These are phyloP conservation scores for Ogataea corticis DNA, from an alignment of 805 yeast species.

Conservation along the genomic window DNA sequence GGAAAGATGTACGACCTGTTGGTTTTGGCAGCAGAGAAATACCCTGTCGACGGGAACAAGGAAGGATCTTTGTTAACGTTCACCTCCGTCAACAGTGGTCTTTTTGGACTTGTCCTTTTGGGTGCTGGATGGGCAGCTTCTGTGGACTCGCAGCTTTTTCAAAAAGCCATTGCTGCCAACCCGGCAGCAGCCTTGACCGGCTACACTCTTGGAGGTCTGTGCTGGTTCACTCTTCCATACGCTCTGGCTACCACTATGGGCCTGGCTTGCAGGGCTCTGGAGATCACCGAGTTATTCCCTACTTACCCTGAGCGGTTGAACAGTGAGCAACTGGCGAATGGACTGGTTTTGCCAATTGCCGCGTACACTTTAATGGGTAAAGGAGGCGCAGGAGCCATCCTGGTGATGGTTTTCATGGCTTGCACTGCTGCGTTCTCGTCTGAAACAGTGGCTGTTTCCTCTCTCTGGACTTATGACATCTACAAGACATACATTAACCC, in stretches of 20 bases:
- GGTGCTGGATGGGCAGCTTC: conserved; percentile 41
- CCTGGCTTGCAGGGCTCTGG: conserved; percentile 41
- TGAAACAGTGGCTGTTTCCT: conserved; percentile 53
- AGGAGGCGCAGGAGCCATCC: conserved; percentile 50
- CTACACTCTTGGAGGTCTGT: conserved; percentile 46
- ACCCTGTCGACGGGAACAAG: conserved; percentile 23
- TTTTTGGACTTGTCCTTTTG: conserved; percentile 30
- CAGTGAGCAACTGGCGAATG: conserved; percentile 45
- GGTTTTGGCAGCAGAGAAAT: conserved; percentile 25
- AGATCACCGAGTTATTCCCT: conserved; percentile 25
- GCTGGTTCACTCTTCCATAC: conserved; percentile 47
- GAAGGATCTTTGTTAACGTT: conserved; percentile 28
- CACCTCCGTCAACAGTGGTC: conserved; percentile 30
- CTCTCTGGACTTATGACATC: conserved; percentile 50
- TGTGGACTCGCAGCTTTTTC: conserved; percentile 35
- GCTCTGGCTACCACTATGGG: conserved; percentile 38
- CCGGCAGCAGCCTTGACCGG: conserved; percentile 42
- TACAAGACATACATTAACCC: conserved; percentile 53
- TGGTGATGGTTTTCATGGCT: conserved; percentile 52
- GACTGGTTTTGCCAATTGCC: conserved; percentile 52
- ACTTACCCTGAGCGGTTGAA: conserved; percentile 32
- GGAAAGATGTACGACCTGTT: conserved; percentile 36
- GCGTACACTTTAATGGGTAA: conserved; percentile 52
- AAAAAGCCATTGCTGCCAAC: conserved; percentile 45
- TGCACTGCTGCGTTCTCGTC: conserved; percentile 58